Percentiles rank a stretch among this genome's conserved stretches.
These are phyloP conservation scores for Polyporus tsugae DNA, from an alignment of 1,284 basidiomycete genomes.

Conservation along the genomic window DNA sequence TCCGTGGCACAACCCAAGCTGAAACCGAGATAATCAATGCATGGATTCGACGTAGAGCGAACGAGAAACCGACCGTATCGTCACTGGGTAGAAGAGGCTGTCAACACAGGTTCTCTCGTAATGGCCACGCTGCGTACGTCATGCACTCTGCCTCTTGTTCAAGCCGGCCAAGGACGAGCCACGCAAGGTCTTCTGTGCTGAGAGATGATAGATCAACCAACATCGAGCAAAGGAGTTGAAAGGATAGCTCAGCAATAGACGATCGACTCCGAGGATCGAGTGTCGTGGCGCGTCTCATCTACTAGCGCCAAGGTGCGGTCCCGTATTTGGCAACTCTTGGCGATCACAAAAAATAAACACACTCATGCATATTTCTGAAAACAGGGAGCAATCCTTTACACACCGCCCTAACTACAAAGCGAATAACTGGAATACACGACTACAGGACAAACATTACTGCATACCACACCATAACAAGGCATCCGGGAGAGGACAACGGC, in stretches of 20 bases:
- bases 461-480: not conserved
- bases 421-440: not conserved
- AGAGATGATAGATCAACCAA: constrained; percentile 4
- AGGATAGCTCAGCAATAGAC: too few species aligned
- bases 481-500: not conserved
- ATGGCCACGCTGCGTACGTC: not conserved
- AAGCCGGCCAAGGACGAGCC: constrained; percentile 1
- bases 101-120: not conserved
- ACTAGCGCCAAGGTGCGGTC: too few species aligned
- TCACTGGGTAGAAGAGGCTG: not conserved
- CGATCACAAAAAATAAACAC: too few species aligned
- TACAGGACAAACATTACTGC: not conserved
- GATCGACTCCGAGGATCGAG: too few species aligned
- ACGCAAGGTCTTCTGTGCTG: constrained; percentile 1
- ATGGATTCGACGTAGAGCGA: not conserved
- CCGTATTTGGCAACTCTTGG: too few species aligned
- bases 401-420: not conserved
- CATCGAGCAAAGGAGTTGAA: not conserved
- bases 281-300: too few species aligned
- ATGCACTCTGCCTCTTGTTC: not conserved
- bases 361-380: too few species aligned
- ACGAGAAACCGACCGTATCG: not conserved
- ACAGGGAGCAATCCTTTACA: too few species aligned
- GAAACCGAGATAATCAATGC: not conserved
- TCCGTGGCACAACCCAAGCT: constrained; percentile 4